These are phyloP conservation scores for Vitellaria paradoxa DNA, from an alignment of 179 eudicot species.

Conservation along the genomic window DNA sequence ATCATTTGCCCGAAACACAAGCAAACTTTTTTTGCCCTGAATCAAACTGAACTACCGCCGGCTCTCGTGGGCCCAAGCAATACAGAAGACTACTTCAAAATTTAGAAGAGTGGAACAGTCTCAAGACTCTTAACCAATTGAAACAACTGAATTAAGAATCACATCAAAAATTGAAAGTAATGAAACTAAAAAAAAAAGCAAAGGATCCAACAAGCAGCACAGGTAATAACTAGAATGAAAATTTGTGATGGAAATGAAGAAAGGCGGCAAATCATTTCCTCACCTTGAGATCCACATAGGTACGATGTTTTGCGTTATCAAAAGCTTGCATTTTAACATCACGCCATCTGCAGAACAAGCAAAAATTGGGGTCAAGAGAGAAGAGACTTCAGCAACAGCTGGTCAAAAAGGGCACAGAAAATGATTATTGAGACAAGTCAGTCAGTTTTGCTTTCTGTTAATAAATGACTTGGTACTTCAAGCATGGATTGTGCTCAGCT, in stretches of 20 bases:
- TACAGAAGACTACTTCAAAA: not conserved
- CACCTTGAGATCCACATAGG: slow-evolving; percentile 97
- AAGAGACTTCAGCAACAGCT: not conserved
- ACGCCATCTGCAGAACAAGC: slow-evolving; percentile 72
- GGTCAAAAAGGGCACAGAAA: not conserved
- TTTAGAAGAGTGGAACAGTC: not conserved
- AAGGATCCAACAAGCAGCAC: not conserved
- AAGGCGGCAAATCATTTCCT: slow-evolving; percentile 14
- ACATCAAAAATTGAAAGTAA: not conserved
- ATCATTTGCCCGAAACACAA: slow-evolving; percentile 10
- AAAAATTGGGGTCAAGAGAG: not conserved
- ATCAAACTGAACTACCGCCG: not conserved
- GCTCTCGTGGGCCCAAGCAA: slow-evolving; percentile 4
- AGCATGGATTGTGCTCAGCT: no score
- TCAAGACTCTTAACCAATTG: not conserved
- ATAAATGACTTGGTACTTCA: not conserved
- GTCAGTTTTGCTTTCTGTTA: not conserved
- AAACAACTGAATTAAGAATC: not conserved
- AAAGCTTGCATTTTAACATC: slow-evolving; percentile 89
- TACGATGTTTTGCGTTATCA: slow-evolving; percentile 83
- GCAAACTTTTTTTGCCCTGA: not conserved
- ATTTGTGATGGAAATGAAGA: not conserved
- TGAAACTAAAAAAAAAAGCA: not conserved
- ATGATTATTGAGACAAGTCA: not conserved
- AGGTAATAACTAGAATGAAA: not conserved